phyloP scores from a whole-genome alignment of 305 asterid species.

The Solanum chacoense region DNA sequence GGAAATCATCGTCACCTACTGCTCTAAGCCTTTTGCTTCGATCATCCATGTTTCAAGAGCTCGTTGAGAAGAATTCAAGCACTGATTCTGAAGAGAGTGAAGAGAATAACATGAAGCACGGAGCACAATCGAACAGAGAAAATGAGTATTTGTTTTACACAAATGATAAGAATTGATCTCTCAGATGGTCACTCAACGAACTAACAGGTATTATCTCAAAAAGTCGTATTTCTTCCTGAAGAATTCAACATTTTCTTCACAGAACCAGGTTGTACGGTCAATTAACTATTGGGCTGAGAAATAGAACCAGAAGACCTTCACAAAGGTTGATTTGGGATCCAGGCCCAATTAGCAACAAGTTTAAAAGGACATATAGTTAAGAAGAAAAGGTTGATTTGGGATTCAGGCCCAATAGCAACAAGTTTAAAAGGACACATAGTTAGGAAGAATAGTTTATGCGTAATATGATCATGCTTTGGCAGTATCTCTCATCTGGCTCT shows the following conservation, averaged over 20 bases:
- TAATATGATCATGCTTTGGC: neutral
- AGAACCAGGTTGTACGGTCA: neutral
- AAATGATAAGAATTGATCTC: neutral
- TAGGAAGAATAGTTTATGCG: neutral
- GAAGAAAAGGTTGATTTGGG: neutral
- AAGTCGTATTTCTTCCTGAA: neutral
- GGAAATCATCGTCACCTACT: slow-evolving; percentile 38
- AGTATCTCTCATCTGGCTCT: neutral
- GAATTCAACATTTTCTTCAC: neutral
- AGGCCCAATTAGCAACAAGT: neutral
- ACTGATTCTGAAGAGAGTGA: slow-evolving; percentile 6
- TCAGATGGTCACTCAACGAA: neutral
- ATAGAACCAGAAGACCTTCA: neutral
- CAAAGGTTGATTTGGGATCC: neutral
- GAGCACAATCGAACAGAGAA: neutral
- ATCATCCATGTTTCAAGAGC: slow-evolving; percentile 58
- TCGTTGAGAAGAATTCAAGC: slow-evolving; percentile 38
- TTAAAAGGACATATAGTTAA: neutral
- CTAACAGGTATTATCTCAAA: no score
- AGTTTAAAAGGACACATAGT: neutral
- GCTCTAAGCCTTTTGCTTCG: slow-evolving; percentile 57
- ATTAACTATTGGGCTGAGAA: neutral
- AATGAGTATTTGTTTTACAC: slow-evolving; percentile 7
- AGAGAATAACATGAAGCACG: neutral
- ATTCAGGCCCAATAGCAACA: no score